These are phyloP conservation scores for Mariannaea sp. DNA, from an alignment of 2,329 filamentous ascomycete genomes.

Conservation along the genomic window DNA sequence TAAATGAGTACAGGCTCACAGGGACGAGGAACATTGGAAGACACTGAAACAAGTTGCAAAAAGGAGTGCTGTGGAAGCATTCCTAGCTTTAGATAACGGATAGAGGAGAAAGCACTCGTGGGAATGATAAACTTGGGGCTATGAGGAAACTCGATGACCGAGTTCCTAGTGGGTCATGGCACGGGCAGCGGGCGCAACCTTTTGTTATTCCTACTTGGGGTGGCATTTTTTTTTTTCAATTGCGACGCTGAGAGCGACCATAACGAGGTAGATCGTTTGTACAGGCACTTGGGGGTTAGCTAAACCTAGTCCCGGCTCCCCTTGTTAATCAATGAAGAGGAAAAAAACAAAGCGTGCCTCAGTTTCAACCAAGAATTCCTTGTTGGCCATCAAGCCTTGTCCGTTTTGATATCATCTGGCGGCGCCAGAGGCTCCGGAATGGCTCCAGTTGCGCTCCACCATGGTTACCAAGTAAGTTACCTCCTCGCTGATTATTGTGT, in stretches of 20 bases:
- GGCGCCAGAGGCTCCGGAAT: slow-evolving; percentile 14
- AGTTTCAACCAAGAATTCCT: not conserved
- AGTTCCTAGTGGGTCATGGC: slow-evolving; percentile 33
- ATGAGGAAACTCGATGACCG: slow-evolving; percentile 36
- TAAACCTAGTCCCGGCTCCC: slow-evolving; percentile 7
- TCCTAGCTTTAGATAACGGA: slow-evolving; percentile 26
- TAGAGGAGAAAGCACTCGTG: slow-evolving; percentile 26
- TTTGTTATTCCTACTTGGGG: slow-evolving; percentile 19
- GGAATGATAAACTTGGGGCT: slow-evolving; percentile 31
- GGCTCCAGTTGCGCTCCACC: slow-evolving; percentile 16
- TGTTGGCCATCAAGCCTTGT: slow-evolving; percentile 4
- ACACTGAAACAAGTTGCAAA: slow-evolving; percentile 5
- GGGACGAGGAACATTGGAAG: not conserved
- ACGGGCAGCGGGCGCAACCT: slow-evolving; percentile 30
- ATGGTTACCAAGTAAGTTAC: too few relatives aligned
- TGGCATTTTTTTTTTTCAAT: slow-evolving; percentile 7
- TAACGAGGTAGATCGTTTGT: too few relatives aligned
- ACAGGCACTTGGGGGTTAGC: too few relatives aligned
- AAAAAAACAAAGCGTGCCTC: slow-evolving; percentile 2
- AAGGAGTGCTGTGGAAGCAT: slow-evolving; percentile 26
- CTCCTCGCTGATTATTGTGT: slow-evolving; percentile 15
- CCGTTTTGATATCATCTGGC: slow-evolving; percentile 21
- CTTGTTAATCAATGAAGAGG: slow-evolving; percentile 2
- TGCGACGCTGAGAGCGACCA: slow-evolving; percentile 5
- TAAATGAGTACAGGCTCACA: slow-evolving; percentile 17